These are phyloP conservation scores for Naganishia albida DNA, from an alignment of 1,284 basidiomycete genomes.

Conservation along the genomic window DNA sequence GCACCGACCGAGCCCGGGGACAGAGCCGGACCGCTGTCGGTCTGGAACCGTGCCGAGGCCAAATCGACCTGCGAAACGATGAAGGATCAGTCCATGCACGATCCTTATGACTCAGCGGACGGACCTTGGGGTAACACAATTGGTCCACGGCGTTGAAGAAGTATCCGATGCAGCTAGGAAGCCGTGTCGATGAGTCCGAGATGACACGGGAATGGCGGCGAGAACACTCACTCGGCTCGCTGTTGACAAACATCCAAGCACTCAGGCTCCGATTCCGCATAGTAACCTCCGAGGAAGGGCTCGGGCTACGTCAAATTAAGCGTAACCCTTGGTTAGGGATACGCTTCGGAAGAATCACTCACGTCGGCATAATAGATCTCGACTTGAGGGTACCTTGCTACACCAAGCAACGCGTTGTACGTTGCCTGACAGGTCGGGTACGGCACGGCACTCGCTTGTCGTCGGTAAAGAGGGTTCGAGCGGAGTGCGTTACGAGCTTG, in stretches of 20 bases:
- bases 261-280: not conserved
- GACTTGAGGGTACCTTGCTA: slow-evolving; percentile 9
- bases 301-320: no score
- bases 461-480: slow-evolving; percentile 12
- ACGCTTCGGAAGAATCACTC: no score
- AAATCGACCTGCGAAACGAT: not conserved
- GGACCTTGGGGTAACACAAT: slow-evolving; percentile 7
- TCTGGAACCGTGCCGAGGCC: not conserved
- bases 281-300: not conserved
- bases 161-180: slow-evolving; percentile 1
- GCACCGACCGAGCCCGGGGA: not conserved
- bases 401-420: not conserved
- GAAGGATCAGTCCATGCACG: not conserved
- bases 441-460: slow-evolving; percentile 6
- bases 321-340: no score
- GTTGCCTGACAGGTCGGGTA: not conserved
- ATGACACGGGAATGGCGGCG: no score
- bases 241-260: slow-evolving; percentile 1
- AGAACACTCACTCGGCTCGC: slow-evolving; percentile 1
- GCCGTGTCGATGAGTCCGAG: no score
- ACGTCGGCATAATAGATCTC: slow-evolving; percentile 11
- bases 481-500: slow-evolving; percentile 8
- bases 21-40: not conserved
- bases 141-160: not conserved
- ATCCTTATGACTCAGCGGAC: no score